Conservation (phyloP, 108 stramenopile species). For the Cyclostephanos invisitatus region DNA sequence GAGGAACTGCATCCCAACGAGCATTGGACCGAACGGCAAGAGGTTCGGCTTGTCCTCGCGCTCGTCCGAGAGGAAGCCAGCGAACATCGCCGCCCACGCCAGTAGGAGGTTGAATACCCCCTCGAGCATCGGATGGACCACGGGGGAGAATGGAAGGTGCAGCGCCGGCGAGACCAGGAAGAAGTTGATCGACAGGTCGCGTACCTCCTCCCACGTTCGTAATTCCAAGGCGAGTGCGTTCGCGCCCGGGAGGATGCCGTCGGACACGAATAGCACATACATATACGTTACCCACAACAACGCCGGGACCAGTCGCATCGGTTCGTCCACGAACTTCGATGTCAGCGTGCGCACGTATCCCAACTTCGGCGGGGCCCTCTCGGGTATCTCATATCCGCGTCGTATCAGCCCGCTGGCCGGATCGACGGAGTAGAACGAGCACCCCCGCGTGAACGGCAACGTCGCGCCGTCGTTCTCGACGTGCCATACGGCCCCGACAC, state of each 20-base stretch:
- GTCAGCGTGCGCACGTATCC: slow-evolving; percentile 44
- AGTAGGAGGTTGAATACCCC: slow-evolving; percentile 83
- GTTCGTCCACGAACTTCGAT: slow-evolving; percentile 58
- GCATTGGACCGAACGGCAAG: slow-evolving; percentile 58
- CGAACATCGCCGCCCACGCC: slow-evolving; percentile 85
- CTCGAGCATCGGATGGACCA: slow-evolving; percentile 79
- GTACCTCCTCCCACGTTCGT: slow-evolving; percentile 85
- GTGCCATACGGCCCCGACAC: slow-evolving; percentile 69
- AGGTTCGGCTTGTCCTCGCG: slow-evolving; percentile 64
- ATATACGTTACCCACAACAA: slow-evolving; percentile 62
- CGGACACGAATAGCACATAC: slow-evolving; percentile 77
- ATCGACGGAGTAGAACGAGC: slow-evolving; percentile 67
- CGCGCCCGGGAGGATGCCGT: slow-evolving; percentile 69
- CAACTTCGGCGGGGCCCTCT: slow-evolving; percentile 70
- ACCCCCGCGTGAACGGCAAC: slow-evolving; percentile 75
- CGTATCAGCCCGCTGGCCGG: slow-evolving; percentile 42
- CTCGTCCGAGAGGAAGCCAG: slow-evolving; percentile 79
- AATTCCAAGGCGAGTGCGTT: slow-evolving; percentile 67
- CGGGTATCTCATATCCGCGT: slow-evolving; percentile 71
- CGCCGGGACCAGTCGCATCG: slow-evolving; percentile 55
- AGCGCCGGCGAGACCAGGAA: slow-evolving; percentile 76
- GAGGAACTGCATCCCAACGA: slow-evolving; percentile 86
- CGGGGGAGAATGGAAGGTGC: slow-evolving; percentile 66
- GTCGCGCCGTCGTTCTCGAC: slow-evolving; percentile 69
- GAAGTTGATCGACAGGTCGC: slow-evolving; percentile 77